phyloP scores from a whole-genome alignment of 83 land plant genomes.

The Thuja plicata region DNA sequence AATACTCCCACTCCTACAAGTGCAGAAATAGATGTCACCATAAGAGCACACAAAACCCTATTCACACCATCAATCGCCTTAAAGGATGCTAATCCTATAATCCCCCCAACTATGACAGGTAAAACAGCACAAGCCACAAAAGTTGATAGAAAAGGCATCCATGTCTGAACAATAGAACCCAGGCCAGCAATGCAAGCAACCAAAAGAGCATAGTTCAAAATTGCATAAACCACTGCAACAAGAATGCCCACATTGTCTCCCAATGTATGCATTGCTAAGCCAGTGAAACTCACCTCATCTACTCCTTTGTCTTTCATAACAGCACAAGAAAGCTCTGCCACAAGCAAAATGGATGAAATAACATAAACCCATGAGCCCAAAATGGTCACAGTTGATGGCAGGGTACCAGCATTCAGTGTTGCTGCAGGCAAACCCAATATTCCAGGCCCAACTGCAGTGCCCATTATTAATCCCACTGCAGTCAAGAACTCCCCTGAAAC shows the following conservation, averaged over 20 bases:
- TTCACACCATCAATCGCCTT: too few relatives aligned
- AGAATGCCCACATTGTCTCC: conserved; percentile 44
- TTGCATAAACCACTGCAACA: conserved; percentile 34
- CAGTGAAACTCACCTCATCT: conserved; percentile 53
- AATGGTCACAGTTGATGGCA: conserved; percentile 59
- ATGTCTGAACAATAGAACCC: conserved; percentile 38
- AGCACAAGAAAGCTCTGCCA: too few relatives aligned
- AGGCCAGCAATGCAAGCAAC: conserved; percentile 9
- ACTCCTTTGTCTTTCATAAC: too few relatives aligned
- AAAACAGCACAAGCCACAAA: conserved; percentile 33
- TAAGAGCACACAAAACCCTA: too few relatives aligned
- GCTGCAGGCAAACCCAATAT: conserved; percentile 64
- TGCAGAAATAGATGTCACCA: too few relatives aligned
- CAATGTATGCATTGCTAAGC: conserved; percentile 47
- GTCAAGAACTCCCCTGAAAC: conserved; percentile 45
- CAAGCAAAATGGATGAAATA: conserved; percentile 56
- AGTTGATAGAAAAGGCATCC: conserved; percentile 30
- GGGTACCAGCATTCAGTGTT: conserved; percentile 57
- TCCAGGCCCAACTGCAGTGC: conserved; percentile 39
- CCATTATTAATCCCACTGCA: conserved; percentile 66
- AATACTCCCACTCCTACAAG: conserved; percentile 16
- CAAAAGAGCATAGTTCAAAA: too few relatives aligned
- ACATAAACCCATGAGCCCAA: conserved; percentile 71
- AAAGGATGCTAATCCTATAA: conserved; percentile 27
- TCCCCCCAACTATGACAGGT: conserved; percentile 28